Evolutionary conservation across 2,329 filamentous ascomycete species (phyloP).

Genomic region (Pseudogymnoascus sp.): DNA sequence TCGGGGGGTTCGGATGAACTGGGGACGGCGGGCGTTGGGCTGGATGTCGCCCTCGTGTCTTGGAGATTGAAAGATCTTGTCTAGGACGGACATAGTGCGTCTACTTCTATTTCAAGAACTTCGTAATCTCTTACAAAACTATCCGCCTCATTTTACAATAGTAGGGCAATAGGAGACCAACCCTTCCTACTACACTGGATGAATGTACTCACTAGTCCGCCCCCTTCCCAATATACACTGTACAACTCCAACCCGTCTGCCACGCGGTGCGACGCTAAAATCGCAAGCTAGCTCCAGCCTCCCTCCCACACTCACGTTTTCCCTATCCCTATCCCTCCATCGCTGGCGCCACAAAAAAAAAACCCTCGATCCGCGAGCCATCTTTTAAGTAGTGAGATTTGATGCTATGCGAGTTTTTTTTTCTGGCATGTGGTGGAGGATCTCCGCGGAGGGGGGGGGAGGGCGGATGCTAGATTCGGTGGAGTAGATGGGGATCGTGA

Average conservation of each 20-base stretch:
- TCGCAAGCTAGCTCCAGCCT: background rate
- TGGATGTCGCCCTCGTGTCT: background rate
- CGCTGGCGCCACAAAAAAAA: too few species aligned
- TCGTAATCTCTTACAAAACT: background rate
- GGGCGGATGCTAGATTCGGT: too few species aligned
- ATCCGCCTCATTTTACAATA: background rate
- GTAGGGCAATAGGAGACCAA: background rate
- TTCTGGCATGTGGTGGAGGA: too few species aligned
- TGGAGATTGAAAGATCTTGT: too few species aligned
- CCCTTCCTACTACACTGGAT: background rate
- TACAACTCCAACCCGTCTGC: background rate
- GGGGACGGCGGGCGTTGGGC: background rate
- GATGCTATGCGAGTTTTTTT: too few species aligned
- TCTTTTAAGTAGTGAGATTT: too few species aligned
- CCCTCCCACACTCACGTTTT: too few species aligned
- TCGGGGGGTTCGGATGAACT: background rate
- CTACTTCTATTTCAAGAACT: background rate
- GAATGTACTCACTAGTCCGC: background rate
- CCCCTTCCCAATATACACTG: background rate
- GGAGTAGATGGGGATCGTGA: conserved; percentile 38
- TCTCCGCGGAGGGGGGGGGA: too few species aligned
- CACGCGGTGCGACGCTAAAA: background rate
- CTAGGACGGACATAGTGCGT: too few species aligned
- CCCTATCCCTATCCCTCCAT: too few species aligned
- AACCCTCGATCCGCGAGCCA: too few species aligned